Evolutionary conservation across 2,329 filamentous ascomycete genomes (phyloP), one percentile per base, ranked within the genome.

Genomic region (Pseudopithomyces maydicus): DNA sequence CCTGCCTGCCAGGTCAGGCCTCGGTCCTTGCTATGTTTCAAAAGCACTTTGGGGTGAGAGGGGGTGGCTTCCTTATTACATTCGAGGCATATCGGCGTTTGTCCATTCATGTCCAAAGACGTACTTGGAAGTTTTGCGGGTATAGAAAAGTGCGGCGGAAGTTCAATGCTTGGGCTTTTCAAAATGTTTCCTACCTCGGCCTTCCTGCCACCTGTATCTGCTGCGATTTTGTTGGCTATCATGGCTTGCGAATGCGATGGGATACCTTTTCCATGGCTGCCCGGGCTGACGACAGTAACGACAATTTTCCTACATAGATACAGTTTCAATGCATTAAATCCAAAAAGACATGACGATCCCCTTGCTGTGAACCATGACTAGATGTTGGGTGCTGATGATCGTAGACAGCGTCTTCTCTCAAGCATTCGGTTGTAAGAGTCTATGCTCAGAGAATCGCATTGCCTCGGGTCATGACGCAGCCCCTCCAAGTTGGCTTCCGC

Each of bases 81-180:
- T 72, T 63, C 68, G 67, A 68, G 70, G 73, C 74, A 77, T 77
- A 69, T 74, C 69, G 74, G 74, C 74, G 74, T 77, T 76, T 64
- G 67, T 74, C 67, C 59, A 74, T 70, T 71, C 70, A 68, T 75
- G 65, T 74, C 68, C 72, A 70, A 75, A 70, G 68, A 73, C 69
- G 68, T 71, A 74, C 71, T 63, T 51, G 48, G 48, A 43, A 51
- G 48, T 51, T 51, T 42, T 51, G 38, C 48, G 48, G 12, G 48
- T 32, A 69, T 73, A 75, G 72, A 75, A 68, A 72, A 64, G 59
- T 63, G 59, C 61, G 65, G 62, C 57, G 63, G 69, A 62, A 68
- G 62, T 61, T 62, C 63, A 70, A 66, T 68, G 68, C 59, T 65
- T 59, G 63, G 66, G 66, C 62, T 60, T 70, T 62, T 19, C 50